Percentiles rank a stretch among this genome's conserved stretches.
phyloP scores from a whole-genome alignment of 495 filamentous ascomycete genomes.

The Aeminium ludgeri region DNA sequence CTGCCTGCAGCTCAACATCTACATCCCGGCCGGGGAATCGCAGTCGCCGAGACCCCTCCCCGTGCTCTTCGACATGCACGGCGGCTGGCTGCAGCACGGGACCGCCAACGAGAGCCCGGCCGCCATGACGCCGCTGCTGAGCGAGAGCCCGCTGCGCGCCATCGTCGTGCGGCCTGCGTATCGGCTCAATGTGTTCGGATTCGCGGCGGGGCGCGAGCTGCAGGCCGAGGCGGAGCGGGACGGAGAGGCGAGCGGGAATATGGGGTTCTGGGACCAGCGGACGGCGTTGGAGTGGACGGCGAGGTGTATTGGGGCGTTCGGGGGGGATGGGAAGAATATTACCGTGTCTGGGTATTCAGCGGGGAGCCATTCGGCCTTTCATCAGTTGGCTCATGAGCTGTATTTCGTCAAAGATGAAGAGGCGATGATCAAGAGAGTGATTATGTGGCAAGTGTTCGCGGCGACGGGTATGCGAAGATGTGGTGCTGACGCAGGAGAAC shows the following conservation, averaged over 20 bases:
- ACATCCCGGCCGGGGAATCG: conserved; percentile 24
- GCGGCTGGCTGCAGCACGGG: conserved; percentile 43
- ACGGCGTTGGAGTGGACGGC: conserved; percentile 27
- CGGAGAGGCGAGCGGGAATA: conserved; percentile 18
- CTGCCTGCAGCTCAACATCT: conserved; percentile 32
- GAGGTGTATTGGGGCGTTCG: conserved; percentile 24
- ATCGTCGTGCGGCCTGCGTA: conserved; percentile 26
- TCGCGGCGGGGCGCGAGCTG: conserved; percentile 21
- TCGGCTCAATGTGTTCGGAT: conserved; percentile 27
- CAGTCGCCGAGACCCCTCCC: conserved; percentile 21
- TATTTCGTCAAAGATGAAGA: conserved; percentile 27
- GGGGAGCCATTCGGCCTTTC: conserved; percentile 29
- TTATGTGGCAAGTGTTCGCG: conserved; percentile 27
- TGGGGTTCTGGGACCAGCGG: conserved; percentile 28
- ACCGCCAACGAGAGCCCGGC: conserved; percentile 26
- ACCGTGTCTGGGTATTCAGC: conserved; percentile 27
- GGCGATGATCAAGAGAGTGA: conserved; percentile 28
- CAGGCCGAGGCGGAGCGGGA: conserved; percentile 10
- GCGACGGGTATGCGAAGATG: background rate
- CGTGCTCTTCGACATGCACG: conserved; percentile 31
- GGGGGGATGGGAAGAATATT: conserved; percentile 24
- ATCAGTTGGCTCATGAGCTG: conserved; percentile 41
- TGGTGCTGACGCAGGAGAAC: background rate
- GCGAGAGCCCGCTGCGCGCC: conserved; percentile 19
- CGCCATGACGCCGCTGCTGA: conserved; percentile 18